phyloP scores from a whole-genome alignment of 2,329 filamentous ascomycete genomes.

The Ceratocystis colombiana region DNA sequence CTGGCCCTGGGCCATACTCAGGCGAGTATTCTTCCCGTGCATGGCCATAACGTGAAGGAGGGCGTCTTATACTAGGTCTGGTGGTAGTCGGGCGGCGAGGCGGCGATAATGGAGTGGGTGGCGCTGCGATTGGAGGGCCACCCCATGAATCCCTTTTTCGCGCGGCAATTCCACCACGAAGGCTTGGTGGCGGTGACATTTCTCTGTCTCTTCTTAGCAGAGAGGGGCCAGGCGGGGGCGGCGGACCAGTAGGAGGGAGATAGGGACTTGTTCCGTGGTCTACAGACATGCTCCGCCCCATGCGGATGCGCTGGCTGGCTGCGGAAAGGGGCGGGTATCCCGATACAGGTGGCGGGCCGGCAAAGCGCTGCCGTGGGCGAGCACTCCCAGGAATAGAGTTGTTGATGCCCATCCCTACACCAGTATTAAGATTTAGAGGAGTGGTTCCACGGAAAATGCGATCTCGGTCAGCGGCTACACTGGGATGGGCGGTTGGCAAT shows the following conservation, averaged over 20 bases:
- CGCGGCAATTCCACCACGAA: not conserved
- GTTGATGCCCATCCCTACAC: constrained; percentile 7
- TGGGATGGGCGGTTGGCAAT: not conserved
- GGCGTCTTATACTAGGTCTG: constrained; percentile 11
- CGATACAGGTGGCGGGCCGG: constrained; percentile 19
- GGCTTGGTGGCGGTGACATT: constrained; percentile 18
- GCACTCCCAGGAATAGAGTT: not conserved
- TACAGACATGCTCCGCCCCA: constrained; percentile 23
- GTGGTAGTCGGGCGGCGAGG: constrained; percentile 21
- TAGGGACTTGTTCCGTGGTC: constrained; percentile 24
- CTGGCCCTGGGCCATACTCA: constrained; percentile 7
- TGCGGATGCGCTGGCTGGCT: constrained; percentile 3
- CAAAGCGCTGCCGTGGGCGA: constrained; percentile 14
- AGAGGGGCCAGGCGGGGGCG: not conserved
- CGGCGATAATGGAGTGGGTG: constrained; percentile 24
- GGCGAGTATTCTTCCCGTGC: constrained; percentile 13
- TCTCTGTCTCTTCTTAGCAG: constrained; percentile 2
- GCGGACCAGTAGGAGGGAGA: constrained; percentile 6
- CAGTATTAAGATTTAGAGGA: constrained; percentile 18
- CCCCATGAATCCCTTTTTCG: constrained; percentile 25
- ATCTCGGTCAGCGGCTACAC: constrained; percentile 7
- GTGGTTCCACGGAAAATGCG: constrained; percentile 20
- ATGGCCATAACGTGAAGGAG: constrained; percentile 18
- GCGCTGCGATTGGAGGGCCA: constrained; percentile 17
- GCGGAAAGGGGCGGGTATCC: constrained; percentile 20